Conservation (phyloP, 805 yeast species). For the Lipomyces orientalis region DNA sequence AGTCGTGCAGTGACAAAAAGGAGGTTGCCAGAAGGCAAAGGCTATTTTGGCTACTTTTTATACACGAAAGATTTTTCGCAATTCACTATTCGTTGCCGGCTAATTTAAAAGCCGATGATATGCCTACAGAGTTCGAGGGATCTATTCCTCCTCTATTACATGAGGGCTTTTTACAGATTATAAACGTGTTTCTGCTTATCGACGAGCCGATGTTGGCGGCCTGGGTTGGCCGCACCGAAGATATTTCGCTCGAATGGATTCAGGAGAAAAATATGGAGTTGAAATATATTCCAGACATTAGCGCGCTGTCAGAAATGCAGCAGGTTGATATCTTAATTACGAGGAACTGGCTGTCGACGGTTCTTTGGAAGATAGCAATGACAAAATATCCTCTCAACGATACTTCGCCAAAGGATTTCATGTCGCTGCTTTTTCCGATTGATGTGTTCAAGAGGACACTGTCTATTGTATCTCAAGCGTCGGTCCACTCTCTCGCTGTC, state of each 20-base stretch:
- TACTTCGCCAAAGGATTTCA: slow-evolving; percentile 6
- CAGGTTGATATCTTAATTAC: slow-evolving; percentile 7
- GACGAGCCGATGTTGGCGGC: slow-evolving; percentile 4
- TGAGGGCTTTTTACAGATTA: slow-evolving; percentile 3
- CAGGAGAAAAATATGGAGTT: neutral
- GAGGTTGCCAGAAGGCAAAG: slow-evolving; percentile 4
- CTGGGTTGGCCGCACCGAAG: neutral
- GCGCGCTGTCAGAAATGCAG: neutral
- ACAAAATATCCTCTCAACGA: neutral
- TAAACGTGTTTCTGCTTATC: neutral
- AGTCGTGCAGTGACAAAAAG: neutral
- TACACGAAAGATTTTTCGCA: slow-evolving; percentile 5
- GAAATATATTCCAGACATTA: neutral
- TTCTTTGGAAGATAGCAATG: slow-evolving; percentile 8
- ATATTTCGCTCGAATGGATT: neutral
- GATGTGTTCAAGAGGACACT: slow-evolving; percentile 9
- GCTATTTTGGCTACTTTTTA: slow-evolving; percentile 2
- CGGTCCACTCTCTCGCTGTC: slow-evolving; percentile 2
- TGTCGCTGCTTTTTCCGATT: slow-evolving; percentile 5
- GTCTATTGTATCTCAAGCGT: neutral
- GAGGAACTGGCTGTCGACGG: neutral
- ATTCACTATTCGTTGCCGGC: neutral
- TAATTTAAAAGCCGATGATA: neutral
- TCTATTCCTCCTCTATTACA: neutral
- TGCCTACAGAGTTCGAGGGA: neutral